A percentile compares a stretch with the other conserved stretches of the same genome.
Evolutionary conservation across 2,329 filamentous ascomycete genomes (phyloP).

Genomic region (Fusarium sulawesiense): DNA sequence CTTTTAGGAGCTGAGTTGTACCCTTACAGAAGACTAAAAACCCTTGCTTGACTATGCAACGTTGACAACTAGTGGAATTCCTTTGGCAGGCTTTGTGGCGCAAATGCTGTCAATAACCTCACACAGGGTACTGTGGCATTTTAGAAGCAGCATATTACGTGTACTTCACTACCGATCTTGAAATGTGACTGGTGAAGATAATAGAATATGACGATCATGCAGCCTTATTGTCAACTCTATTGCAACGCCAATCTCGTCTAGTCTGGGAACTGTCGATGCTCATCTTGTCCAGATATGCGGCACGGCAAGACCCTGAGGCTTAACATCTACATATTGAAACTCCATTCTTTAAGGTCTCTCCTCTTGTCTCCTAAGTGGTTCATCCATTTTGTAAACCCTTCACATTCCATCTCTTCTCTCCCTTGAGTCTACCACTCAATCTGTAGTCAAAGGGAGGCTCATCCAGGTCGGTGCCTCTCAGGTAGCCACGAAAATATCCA

Average conservation of each 20-base stretch:
- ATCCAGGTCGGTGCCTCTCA: not conserved
- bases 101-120: not conserved
- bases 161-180: not conserved
- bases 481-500: not conserved
- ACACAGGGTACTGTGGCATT: not conserved
- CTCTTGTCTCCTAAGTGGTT: not conserved
- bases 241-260: not conserved
- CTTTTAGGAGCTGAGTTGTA: not conserved
- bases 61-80: not conserved
- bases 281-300: not conserved
- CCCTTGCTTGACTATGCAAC: not conserved
- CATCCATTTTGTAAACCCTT: not conserved
- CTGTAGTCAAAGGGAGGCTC: not conserved
- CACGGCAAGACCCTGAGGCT: not conserved
- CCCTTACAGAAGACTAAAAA: not conserved
- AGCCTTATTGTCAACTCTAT: not conserved
- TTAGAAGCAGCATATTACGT: not conserved
- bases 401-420: conserved; percentile 5
- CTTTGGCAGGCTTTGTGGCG: not conserved
- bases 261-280: not conserved
- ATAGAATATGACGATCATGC: not conserved
- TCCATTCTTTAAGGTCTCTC: not conserved
- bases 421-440: not conserved
- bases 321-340: not conserved
- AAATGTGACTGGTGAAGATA: not conserved